Percentiles rank a stretch among this genome's conserved stretches.
Evolutionary conservation across 2,329 filamentous ascomycete genomes (phyloP).

Genomic region (Botrytis squamosa): DNA sequence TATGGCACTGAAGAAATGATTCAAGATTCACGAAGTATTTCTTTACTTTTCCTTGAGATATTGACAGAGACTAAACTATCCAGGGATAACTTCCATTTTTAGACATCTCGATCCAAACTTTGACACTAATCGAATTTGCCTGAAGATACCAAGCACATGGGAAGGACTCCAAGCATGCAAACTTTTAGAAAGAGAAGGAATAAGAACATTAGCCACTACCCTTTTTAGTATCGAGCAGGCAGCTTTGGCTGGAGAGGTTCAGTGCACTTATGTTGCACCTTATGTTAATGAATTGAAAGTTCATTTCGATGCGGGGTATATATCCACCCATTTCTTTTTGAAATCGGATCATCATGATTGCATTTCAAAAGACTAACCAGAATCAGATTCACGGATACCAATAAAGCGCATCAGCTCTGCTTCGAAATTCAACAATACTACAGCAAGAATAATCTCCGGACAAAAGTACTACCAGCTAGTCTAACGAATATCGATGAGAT

Average conservation of each 20-base stretch:
- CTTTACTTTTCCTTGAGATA: neutral
- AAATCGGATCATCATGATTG: neutral
- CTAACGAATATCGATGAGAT: constrained; percentile 58
- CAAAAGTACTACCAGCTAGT: constrained; percentile 56
- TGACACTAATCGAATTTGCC: constrained; percentile 52
- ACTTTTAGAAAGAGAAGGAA: constrained; percentile 51
- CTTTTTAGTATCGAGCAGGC: constrained; percentile 63
- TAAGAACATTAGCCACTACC: constrained; percentile 59
- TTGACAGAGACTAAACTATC: neutral
- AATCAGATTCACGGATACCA: constrained; percentile 47
- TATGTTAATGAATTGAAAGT: constrained; percentile 66
- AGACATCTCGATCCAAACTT: constrained; percentile 46
- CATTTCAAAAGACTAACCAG: neutral
- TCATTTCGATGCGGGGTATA: constrained; percentile 53
- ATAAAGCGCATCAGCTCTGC: constrained; percentile 42
- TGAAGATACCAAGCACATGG: constrained; percentile 64
- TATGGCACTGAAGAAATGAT: constrained; percentile 52
- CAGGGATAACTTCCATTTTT: constrained; percentile 53
- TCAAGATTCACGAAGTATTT: constrained; percentile 50
- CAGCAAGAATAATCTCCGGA: constrained; percentile 43
- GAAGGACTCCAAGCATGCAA: constrained; percentile 61
- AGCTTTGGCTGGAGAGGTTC: constrained; percentile 54
- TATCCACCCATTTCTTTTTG: neutral
- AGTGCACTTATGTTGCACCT: constrained; percentile 62
- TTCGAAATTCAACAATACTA: constrained; percentile 56